Evolutionary conservation across 2,329 filamentous ascomycete genomes (phyloP).

Genomic region (Fusarium sacchari): DNA sequence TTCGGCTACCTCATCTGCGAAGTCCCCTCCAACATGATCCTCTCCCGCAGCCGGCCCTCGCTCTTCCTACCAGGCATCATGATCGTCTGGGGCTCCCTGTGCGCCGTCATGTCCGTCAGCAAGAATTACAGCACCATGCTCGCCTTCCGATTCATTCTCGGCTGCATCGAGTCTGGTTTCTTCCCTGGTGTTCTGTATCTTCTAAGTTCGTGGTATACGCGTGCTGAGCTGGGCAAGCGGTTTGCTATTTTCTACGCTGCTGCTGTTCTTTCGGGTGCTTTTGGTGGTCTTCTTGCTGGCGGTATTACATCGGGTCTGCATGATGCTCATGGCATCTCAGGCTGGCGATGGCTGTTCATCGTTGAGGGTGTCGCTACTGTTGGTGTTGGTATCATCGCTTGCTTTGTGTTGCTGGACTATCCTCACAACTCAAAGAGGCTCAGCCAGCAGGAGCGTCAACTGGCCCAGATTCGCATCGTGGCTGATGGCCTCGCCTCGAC

Average conservation of each 20-base stretch:
- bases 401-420: neutral
- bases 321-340: neutral
- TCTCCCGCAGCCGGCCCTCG: neutral
- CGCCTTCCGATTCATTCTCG: neutral
- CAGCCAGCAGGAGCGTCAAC: neutral
- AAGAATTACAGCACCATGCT: neutral
- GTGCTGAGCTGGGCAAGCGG: neutral
- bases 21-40: neutral
- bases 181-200: neutral
- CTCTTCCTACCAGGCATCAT: neutral
- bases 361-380: neutral
- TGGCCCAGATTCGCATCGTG: neutral
- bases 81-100: neutral
- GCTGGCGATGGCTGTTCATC: neutral
- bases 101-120: neutral
- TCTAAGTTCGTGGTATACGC: neutral
- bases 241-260: neutral
- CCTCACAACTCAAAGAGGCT: neutral
- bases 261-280: neutral
- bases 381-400: neutral
- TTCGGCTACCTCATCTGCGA: neutral
- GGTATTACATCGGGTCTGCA: neutral
- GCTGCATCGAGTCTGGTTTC: neutral
- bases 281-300: neutral
- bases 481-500: neutral